Percentiles rank a stretch among this genome's conserved stretches.
phyloP scores from a whole-genome alignment of 495 filamentous ascomycete genomes.

The Annulohypoxylon moriforme region DNA sequence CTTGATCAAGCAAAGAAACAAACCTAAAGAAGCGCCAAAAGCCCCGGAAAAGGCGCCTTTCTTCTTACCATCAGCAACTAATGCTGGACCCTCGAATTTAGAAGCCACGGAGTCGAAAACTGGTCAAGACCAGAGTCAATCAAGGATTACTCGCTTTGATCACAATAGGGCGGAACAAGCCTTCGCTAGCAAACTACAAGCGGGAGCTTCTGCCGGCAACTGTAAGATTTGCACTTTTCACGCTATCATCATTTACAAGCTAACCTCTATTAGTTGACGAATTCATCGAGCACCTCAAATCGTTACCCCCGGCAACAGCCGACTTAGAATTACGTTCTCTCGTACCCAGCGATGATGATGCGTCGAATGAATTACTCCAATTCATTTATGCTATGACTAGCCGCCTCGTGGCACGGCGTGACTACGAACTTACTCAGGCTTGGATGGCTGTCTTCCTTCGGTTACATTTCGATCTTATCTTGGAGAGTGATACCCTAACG shows the following conservation, averaged over 20 bases:
- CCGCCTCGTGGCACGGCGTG: conserved; percentile 70
- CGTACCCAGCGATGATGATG: conserved; percentile 56
- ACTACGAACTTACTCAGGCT: conserved; percentile 93
- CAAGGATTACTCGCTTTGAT: conserved; percentile 55
- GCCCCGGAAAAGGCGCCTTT: conserved; percentile 94
- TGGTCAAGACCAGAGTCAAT: conserved; percentile 41
- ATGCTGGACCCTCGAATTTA: conserved; percentile 46
- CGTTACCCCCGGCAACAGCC: conserved; percentile 80
- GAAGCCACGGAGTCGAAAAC: conserved; percentile 33
- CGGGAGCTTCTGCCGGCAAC: conserved; percentile 58
- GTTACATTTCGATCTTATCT: conserved; percentile 70
- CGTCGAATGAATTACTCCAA: conserved; percentile 61
- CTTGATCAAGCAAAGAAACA: conserved; percentile 90
- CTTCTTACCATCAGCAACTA: conserved; percentile 81
- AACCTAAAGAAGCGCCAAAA: conserved; percentile 91
- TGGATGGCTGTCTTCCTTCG: conserved; percentile 96
- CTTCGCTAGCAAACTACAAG: conserved; percentile 71
- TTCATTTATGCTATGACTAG: conserved; percentile 82
- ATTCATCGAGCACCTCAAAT: conserved; percentile 81
- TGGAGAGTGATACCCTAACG: conserved; percentile 55
- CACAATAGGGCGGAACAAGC: conserved; percentile 56
- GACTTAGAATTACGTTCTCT: conserved; percentile 91
- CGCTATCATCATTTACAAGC: conserved; percentile 8
- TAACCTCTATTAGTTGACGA: conserved; percentile 55
- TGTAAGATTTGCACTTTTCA: conserved; percentile 55